These are phyloP conservation scores for Diutina sp. DNA, from an alignment of 1,139 yeast genomes.

Conservation along the genomic window DNA sequence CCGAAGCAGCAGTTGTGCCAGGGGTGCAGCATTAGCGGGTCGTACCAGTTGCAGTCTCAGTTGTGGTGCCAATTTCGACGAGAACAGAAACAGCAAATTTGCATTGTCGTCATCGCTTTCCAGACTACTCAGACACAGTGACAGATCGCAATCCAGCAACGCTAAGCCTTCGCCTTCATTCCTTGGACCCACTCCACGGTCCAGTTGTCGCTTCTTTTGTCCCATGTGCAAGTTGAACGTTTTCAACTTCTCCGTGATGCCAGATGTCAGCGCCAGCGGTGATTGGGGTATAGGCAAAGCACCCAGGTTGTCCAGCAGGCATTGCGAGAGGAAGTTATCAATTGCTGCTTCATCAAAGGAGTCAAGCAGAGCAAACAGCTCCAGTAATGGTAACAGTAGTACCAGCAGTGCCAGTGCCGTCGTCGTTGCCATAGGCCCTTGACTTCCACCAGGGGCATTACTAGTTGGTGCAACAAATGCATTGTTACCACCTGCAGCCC, in stretches of 20 bases:
- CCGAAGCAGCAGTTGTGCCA: slow-evolving; percentile 28
- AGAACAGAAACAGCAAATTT: slow-evolving; percentile 40
- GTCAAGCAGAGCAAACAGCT: slow-evolving; percentile 68
- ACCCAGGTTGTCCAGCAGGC: neutral
- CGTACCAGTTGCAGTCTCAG: slow-evolving; percentile 25
- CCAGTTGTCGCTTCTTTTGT: neutral
- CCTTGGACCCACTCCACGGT: neutral
- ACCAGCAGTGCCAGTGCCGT: slow-evolving; percentile 19
- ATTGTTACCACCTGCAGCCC: slow-evolving; percentile 4
- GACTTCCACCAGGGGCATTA: slow-evolving; percentile 11
- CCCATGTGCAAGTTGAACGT: neutral
- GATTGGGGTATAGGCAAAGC: slow-evolving; percentile 2
- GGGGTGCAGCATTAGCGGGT: slow-evolving; percentile 20
- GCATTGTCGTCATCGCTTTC: slow-evolving; percentile 23
- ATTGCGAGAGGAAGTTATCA: slow-evolving; percentile 33
- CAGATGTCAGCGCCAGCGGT: slow-evolving; percentile 3
- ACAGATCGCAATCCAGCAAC: slow-evolving; percentile 3
- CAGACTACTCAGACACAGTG: neutral
- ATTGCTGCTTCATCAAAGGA: slow-evolving; percentile 30
- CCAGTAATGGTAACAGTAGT: slow-evolving; percentile 48
- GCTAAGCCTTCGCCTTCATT: slow-evolving; percentile 3
- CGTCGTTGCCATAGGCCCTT: neutral
- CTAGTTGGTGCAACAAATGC: slow-evolving; percentile 23
- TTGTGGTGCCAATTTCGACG: slow-evolving; percentile 27
- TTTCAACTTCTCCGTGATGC: slow-evolving; percentile 3